Conservation (phyloP, 1,284 basidiomycete genomes). For the Moniliophthora roreri region DNA sequence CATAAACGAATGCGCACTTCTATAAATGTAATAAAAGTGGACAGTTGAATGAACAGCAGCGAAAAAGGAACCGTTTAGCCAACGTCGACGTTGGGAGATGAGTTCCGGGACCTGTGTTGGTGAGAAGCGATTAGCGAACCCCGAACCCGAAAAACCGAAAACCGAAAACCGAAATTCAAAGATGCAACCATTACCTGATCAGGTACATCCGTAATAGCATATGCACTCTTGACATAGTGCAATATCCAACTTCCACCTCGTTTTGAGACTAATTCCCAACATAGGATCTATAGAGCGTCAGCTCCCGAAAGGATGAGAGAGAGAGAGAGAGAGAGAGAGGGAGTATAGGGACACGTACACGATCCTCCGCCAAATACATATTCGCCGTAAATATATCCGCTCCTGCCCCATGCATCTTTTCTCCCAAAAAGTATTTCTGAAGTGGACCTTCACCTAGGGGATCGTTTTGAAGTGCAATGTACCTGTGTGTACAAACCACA, state of each 20-base stretch:
- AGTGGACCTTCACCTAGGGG: conserved; percentile 81
- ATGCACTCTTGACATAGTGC: conserved; percentile 93
- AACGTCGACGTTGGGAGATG: conserved; percentile 90
- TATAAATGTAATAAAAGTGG: conserved; percentile 92
- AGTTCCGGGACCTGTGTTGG: conserved; percentile 72
- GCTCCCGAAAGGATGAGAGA: conserved; percentile 13
- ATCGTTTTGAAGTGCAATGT: conserved; percentile 77
- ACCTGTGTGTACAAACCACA: not conserved
- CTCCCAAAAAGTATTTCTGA: conserved; percentile 93
- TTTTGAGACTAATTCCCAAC: conserved; percentile 94
- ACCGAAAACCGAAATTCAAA: too few species aligned
- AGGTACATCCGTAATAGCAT: conserved; percentile 90
- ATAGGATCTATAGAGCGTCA: conserved; percentile 62
- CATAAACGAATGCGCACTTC: conserved; percentile 80
- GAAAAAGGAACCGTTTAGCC: conserved; percentile 98
- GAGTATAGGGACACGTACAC: conserved; percentile 40
- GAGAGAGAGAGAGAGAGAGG: conserved; percentile 1
- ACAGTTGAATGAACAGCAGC: conserved; percentile 89
- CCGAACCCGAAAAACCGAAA: too few species aligned
- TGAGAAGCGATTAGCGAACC: not conserved
- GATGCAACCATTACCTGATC: too few species aligned
- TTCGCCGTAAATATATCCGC: conserved; percentile 92
- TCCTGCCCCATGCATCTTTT: conserved; percentile 88
- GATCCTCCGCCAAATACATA: conserved; percentile 94
- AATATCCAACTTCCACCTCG: conserved; percentile 84